Evolutionary conservation across 352 stramenopile genomes (phyloP).

Genomic region (Phytophthora tubulina): DNA sequence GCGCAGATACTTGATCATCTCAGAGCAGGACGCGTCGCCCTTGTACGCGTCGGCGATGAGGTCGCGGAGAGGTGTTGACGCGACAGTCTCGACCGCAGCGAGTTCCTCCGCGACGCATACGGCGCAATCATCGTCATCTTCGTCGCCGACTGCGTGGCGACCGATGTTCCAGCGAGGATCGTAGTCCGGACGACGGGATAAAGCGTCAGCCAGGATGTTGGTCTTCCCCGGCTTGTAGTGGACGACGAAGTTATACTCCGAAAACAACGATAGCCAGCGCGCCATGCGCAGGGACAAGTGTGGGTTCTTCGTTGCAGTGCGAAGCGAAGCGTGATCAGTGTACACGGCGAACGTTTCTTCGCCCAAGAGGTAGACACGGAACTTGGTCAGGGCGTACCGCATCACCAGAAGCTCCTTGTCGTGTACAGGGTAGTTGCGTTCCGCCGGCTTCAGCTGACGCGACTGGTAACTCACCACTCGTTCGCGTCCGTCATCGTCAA

Average conservation of each 20-base stretch:
- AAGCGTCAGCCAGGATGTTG: conserved; percentile 15
- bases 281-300: conserved; percentile 30
- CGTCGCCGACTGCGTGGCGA: neutral
- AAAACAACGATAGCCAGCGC: conserved; percentile 37
- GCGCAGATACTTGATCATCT: too few species aligned
- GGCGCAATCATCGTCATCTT: conserved; percentile 5
- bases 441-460: neutral
- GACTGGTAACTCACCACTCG: conserved; percentile 3
- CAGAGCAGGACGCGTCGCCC: too few species aligned
- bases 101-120: neutral
- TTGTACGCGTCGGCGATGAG: too few species aligned
- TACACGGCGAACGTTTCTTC: neutral
- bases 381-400: neutral
- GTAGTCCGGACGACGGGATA: neutral
- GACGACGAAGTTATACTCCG: neutral
- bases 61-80: too few species aligned
- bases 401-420: conserved; percentile 5
- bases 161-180: neutral
- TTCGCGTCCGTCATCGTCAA: neutral
- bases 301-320: neutral
- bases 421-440: too few species aligned
- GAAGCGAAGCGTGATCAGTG: neutral
- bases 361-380: neutral
- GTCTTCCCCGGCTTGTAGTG: conserved; percentile 10
- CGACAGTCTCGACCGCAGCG: neutral